phyloP scores from a whole-genome alignment of 2,329 filamentous ascomycete species.

The Aureobasidium sp. region DNA sequence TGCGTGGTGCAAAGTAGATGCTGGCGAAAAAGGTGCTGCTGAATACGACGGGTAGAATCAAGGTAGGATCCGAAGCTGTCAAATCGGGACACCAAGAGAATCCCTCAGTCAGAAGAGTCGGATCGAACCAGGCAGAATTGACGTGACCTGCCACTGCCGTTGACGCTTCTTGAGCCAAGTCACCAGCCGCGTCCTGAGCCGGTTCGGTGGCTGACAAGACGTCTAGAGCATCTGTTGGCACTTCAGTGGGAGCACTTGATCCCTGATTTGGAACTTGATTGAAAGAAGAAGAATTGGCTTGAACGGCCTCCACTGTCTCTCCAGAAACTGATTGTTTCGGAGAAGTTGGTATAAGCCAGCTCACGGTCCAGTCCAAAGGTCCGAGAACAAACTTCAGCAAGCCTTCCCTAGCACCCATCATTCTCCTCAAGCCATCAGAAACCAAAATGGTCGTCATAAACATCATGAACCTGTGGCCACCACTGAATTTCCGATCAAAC shows the following conservation, averaged over 20 bases:
- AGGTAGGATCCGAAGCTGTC: conserved; percentile 45
- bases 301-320: neutral
- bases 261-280: no score
- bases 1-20: conserved; percentile 27
- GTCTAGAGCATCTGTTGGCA: neutral
- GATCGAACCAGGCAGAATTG: conserved; percentile 34
- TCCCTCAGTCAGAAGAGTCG: conserved; percentile 49
- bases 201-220: neutral
- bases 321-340: neutral
- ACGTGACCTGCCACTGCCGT: neutral
- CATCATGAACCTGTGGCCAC: neutral
- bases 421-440: neutral
- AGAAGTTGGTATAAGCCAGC: neutral
- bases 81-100: conserved; percentile 56
- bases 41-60: conserved; percentile 43
- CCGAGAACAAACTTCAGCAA: conserved; percentile 8
- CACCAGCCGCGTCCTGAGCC: neutral
- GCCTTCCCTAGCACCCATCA: conserved; percentile 6
- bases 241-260: neutral
- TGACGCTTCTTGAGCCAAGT: neutral
- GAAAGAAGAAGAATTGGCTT: neutral
- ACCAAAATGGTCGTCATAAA: neutral
- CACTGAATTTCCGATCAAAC: neutral
- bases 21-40: conserved; percentile 45
- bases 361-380: conserved; percentile 6